phyloP scores from a whole-genome alignment of 1,284 basidiomycete species.

The Papiliotrema fonsecae region DNA sequence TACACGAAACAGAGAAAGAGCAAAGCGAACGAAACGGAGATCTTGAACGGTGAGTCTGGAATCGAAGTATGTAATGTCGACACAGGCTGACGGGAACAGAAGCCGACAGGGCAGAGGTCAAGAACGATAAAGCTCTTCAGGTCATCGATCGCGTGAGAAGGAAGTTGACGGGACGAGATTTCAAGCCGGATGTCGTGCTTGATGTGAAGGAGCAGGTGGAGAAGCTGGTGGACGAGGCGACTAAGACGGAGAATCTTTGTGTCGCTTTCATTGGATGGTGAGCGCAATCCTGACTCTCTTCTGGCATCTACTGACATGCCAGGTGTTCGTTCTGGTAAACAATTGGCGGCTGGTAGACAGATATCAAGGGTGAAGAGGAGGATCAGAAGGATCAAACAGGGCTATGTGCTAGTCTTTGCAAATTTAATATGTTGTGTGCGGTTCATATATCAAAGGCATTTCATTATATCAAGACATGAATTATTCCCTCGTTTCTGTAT shows the following conservation, averaged over 20 bases:
- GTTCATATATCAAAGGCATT: no score
- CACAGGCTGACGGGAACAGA: constrained; percentile 18
- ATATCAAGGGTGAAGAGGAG: no score
- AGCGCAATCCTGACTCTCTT: constrained; percentile 6
- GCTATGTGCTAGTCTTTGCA: no score
- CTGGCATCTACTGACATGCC: constrained; percentile 2
- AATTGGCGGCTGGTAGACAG: no score
- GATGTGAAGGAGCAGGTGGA: constrained; percentile 76
- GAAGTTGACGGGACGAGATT: constrained; percentile 89
- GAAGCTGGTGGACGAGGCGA: constrained; percentile 84
- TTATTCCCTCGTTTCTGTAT: no score
- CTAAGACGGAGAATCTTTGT: constrained; percentile 85
- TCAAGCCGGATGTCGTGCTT: constrained; percentile 72
- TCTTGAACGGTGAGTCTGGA: constrained; percentile 39
- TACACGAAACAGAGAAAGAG: constrained; percentile 34
- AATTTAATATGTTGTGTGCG: no score
- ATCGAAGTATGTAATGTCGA: neutral
- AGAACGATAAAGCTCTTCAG: constrained; percentile 80
- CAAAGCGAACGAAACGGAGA: constrained; percentile 49
- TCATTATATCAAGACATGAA: no score
- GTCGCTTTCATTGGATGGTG: constrained; percentile 95
- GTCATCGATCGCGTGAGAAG: constrained; percentile 91
- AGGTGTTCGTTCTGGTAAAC: constrained; percentile 41
- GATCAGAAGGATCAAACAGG: no score
- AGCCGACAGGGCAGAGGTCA: constrained; percentile 63